Evolutionary conservation across 2,329 filamentous ascomycete species (phyloP), one percentile per base, ranked within the genome.

Genomic region (Colletotrichum musicola): DNA sequence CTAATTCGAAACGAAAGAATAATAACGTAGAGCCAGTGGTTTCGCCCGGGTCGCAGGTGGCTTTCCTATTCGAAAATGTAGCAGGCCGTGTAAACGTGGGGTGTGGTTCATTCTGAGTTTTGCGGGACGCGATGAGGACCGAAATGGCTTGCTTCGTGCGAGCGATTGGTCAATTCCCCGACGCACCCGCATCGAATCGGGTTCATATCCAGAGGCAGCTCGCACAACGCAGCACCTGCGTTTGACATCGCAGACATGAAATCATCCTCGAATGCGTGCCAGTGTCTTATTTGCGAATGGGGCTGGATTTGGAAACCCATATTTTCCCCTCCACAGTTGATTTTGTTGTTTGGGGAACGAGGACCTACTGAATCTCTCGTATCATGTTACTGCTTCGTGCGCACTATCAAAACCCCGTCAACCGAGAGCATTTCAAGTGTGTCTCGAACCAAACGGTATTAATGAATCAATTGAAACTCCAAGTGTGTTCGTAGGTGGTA

Each of bases 121-220:
- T 69, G 62, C 66, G 66, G 55, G 62, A 61, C 59, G 40, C 20
- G 57, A 51, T 57, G 40, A 59, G 47, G 35, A 42, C 63, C 54
- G 25, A 47, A 46, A 54, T 65, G 42, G 62, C 25, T 22, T 44
- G 30, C 38, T 13, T 6, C 13, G 38, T 44, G 40, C 62, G 55
- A 55, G 55, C 50, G 22, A 69, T 69, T 61, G 66, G 66, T 66
- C 62, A 62, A 44, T 46, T 69, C 25, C 6, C 44, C n/a, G 25
- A 40, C 40, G 65, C 64, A 59, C 46, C 38, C 30, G 7, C 30
- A 30, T 40, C 38, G 27, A 50, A 46, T 47, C 50, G 50, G 14
- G 49, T 53, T 4, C 7, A 60, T 35, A 13, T 14, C n/a, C n/a
- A 27, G 27, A 59, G 60, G 40, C 56, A 57, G 4, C 20, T 38